Conservation (phyloP, 768 basidiomycete species). For the Naganishia kalamii region DNA sequence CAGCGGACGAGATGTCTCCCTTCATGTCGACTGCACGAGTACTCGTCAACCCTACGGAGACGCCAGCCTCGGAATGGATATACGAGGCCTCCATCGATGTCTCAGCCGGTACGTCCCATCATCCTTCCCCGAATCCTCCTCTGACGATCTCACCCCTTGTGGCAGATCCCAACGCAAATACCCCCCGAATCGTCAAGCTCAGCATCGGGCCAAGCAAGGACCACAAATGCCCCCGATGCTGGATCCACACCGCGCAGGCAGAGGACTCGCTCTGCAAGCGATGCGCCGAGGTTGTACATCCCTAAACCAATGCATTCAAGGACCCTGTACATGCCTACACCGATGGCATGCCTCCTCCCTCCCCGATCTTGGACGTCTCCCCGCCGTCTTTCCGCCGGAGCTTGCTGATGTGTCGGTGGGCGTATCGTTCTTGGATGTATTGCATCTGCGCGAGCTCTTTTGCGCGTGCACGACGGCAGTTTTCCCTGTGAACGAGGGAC, state of each 20-base stretch:
- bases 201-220: conserved; percentile 52
- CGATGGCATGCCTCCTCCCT: background rate
- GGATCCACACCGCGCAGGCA: conserved; percentile 62
- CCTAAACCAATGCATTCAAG: background rate
- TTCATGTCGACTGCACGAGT: conserved; percentile 29
- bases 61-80: conserved; percentile 29
- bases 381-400: conserved; percentile 30
- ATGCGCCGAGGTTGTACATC: conserved; percentile 50
- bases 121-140: conserved; percentile 48
- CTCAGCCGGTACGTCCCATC: conserved; percentile 35
- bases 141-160: background rate
- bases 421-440: conserved; percentile 40
- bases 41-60: background rate
- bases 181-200: conserved; percentile 11
- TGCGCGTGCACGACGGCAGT: conserved; percentile 38
- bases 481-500: conserved; percentile 31
- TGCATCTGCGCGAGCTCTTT: conserved; percentile 39
- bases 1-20: conserved; percentile 11
- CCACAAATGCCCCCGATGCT: conserved; percentile 83
- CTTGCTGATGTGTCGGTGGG: conserved; percentile 44
- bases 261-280: conserved; percentile 60
- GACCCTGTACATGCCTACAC: too few relatives aligned
- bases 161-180: background rate
- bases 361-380: background rate
- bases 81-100: conserved; percentile 39